Evolutionary conservation across 2,329 filamentous ascomycete species (phyloP).

Genomic region (Cordyceps pruinosa): DNA sequence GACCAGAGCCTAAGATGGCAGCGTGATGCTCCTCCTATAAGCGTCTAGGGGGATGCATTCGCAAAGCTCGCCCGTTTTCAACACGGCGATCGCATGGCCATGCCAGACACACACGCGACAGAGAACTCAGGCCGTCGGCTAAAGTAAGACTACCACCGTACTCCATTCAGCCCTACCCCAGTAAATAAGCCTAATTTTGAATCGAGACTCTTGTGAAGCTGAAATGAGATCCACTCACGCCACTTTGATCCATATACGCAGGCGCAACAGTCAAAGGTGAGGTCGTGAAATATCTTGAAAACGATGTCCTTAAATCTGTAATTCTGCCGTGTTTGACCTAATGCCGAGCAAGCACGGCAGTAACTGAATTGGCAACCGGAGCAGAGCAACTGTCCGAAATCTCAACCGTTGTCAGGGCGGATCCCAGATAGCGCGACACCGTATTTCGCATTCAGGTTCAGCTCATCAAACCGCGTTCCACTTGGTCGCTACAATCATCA

Average conservation of each 20-base stretch:
- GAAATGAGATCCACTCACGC: neutral
- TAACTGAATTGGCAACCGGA: neutral
- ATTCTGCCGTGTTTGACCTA: too few relatives aligned
- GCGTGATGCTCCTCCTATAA: too few relatives aligned
- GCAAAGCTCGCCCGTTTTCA: neutral
- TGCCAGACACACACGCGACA: neutral
- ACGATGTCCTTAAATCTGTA: too few relatives aligned
- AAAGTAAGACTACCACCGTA: neutral
- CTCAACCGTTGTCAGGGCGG: neutral
- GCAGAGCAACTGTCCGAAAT: neutral
- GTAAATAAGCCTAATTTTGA: neutral
- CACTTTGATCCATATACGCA: too few relatives aligned
- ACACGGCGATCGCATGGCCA: neutral
- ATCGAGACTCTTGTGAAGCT: neutral
- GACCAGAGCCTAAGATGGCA: too few relatives aligned
- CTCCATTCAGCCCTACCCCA: neutral
- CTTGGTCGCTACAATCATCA: conserved; percentile 15
- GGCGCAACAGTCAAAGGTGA: too few relatives aligned
- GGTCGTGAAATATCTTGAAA: neutral
- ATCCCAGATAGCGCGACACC: neutral
- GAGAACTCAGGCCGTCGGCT: neutral
- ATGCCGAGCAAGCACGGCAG: too few relatives aligned
- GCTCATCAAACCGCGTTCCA: neutral
- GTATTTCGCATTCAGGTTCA: neutral
- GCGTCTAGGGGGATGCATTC: neutral